Conservation (phyloP, 2,329 filamentous ascomycete species). For the Aspergillus fructus region DNA sequence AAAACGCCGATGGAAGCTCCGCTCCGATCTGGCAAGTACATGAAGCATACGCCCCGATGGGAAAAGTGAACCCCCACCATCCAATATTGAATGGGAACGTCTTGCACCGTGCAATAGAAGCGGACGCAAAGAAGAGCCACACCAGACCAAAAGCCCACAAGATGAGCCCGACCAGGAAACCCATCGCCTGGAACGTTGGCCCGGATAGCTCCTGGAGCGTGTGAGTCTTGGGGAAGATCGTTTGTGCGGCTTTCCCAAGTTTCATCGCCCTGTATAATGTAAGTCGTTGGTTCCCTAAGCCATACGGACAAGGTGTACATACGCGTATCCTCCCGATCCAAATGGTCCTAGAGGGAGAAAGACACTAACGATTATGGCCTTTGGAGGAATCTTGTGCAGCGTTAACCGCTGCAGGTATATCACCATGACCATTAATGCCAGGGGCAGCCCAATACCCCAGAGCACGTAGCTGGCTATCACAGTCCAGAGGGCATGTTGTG, state of each 20-base stretch:
- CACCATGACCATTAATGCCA: constrained; percentile 64
- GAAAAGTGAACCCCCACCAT: constrained; percentile 64
- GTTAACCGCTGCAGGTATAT: constrained; percentile 70
- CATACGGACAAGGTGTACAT: constrained; percentile 9
- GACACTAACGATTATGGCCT: constrained; percentile 66
- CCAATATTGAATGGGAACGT: constrained; percentile 62
- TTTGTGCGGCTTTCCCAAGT: constrained; percentile 48
- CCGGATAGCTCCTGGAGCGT: constrained; percentile 32
- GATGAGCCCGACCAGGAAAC: constrained; percentile 37
- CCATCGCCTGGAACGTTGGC: constrained; percentile 34
- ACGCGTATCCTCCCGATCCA: constrained; percentile 64
- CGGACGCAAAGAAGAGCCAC: constrained; percentile 42
- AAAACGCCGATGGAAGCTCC: constrained; percentile 57
- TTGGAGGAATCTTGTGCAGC: constrained; percentile 66
- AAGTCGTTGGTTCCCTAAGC: not conserved
- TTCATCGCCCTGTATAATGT: constrained; percentile 44
- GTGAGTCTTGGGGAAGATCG: constrained; percentile 33
- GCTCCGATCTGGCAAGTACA: constrained; percentile 45
- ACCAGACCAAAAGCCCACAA: constrained; percentile 42
- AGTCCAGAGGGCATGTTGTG: constrained; percentile 60
- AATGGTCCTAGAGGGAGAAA: constrained; percentile 68
- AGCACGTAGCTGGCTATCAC: constrained; percentile 67
- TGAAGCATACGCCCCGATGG: constrained; percentile 56
- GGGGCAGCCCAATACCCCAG: constrained; percentile 64
- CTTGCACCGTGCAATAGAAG: constrained; percentile 33